A percentile compares a stretch with the other conserved stretches of the same genome.
Evolutionary conservation across 2,329 filamentous ascomycete species (phyloP).

Genomic region (Neopestalotiopsis sp.): DNA sequence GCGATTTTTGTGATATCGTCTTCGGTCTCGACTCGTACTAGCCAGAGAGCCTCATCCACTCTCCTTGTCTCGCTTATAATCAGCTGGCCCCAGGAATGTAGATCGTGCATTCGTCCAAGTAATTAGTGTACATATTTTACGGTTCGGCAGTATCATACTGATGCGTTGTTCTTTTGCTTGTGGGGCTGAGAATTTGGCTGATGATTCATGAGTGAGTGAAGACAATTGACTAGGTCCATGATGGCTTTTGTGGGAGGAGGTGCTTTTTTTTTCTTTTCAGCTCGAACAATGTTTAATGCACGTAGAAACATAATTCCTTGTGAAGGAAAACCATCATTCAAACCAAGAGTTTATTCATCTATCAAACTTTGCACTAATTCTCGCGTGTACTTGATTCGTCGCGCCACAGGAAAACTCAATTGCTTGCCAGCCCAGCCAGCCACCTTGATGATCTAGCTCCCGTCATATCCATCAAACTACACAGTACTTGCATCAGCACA

Average conservation of each 20-base stretch:
- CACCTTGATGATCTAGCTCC: neutral
- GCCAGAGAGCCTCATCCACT: neutral
- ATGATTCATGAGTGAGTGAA: slow-evolving; percentile 18
- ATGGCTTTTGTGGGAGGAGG: neutral
- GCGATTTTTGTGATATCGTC: too few species aligned
- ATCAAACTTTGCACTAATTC: slow-evolving; percentile 1
- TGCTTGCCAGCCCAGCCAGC: neutral
- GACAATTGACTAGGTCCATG: neutral
- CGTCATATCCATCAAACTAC: neutral
- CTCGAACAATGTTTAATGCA: neutral
- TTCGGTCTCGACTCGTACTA: slow-evolving; percentile 28
- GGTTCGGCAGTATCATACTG: neutral
- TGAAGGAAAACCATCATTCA: neutral
- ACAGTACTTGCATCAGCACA: neutral
- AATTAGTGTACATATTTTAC: neutral
- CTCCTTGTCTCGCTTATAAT: neutral
- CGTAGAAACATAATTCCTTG: neutral
- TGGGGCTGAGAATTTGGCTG: slow-evolving; percentile 14
- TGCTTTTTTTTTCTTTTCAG: neutral
- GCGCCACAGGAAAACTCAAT: neutral
- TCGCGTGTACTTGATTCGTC: neutral
- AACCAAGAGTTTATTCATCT: slow-evolving; percentile 4
- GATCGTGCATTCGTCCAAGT: neutral
- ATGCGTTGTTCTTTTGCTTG: neutral
- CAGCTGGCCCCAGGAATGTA: neutral